Percentiles rank a stretch among this genome's conserved stretches.
Evolutionary conservation across 768 basidiomycete genomes (phyloP).

Genomic region (Auricularia auricula-judae): DNA sequence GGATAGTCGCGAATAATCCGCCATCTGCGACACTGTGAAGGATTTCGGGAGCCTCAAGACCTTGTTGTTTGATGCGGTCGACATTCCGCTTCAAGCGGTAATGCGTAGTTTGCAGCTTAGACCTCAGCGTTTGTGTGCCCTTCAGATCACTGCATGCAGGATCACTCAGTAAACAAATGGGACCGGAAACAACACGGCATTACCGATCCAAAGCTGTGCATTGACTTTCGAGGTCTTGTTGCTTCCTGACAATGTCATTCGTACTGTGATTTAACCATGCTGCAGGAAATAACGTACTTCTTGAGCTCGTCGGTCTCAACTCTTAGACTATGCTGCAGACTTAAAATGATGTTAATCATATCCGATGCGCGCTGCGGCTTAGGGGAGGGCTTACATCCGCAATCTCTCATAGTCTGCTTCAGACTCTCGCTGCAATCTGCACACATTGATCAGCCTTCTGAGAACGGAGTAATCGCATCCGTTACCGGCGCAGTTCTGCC

Average conservation of each 20-base stretch:
- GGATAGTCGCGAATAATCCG: background rate
- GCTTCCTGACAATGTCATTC: background rate
- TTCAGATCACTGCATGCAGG: background rate
- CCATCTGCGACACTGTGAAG: background rate
- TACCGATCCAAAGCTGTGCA: background rate
- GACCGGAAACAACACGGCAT: background rate
- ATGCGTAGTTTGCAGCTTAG: background rate
- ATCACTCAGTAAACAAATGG: background rate
- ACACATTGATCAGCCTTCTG: background rate
- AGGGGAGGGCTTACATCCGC: background rate
- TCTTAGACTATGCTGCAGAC: background rate
- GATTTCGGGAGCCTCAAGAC: background rate
- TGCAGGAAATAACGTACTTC: background rate
- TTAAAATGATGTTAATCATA: background rate
- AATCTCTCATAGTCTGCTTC: background rate
- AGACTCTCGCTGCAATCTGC: background rate
- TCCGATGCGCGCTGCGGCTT: too few species aligned
- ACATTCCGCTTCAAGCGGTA: background rate
- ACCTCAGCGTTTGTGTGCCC: background rate
- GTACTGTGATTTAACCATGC: background rate
- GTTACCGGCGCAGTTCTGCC: background rate
- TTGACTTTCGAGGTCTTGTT: background rate
- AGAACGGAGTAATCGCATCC: background rate
- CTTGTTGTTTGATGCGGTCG: background rate
- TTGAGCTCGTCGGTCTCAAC: background rate